Evolutionary conservation across 2,329 filamentous ascomycete genomes (phyloP).

Genomic region (Claviceps arundinis): DNA sequence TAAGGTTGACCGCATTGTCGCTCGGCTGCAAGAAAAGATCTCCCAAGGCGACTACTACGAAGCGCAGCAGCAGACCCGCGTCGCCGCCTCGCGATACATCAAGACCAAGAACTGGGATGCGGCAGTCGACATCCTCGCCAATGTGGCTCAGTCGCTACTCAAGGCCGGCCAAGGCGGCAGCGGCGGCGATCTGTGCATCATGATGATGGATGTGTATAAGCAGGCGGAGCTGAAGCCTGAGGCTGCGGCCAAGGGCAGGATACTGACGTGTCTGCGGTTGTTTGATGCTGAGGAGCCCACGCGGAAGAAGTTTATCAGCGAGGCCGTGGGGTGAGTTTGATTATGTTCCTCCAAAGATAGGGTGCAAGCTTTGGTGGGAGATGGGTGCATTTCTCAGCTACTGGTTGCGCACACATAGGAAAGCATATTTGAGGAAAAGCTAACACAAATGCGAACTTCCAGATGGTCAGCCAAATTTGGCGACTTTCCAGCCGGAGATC

Average conservation of each 20-base stretch:
- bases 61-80: slow-evolving; percentile 94
- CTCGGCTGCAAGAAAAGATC: slow-evolving; percentile 71
- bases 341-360: background rate
- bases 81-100: slow-evolving; percentile 86
- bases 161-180: slow-evolving; percentile 89
- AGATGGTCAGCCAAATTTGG: slow-evolving; percentile 76
- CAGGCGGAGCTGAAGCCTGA: slow-evolving; percentile 73
- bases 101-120: slow-evolving; percentile 75
- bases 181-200: slow-evolving; percentile 76
- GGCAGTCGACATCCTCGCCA: slow-evolving; percentile 75
- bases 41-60: slow-evolving; percentile 90
- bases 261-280: slow-evolving; percentile 66
- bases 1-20: slow-evolving; percentile 37
- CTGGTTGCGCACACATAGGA: background rate
- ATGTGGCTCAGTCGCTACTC: slow-evolving; percentile 72
- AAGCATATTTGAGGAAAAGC: background rate
- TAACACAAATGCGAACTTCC: slow-evolving; percentile 6
- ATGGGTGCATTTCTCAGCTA: too few species aligned
- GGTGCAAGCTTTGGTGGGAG: too few species aligned
- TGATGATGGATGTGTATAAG: slow-evolving; percentile 82
- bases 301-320: slow-evolving; percentile 80
- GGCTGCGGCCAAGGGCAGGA: slow-evolving; percentile 55
- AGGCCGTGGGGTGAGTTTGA: slow-evolving; percentile 57
- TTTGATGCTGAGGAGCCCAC: slow-evolving; percentile 79
- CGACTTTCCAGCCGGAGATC: slow-evolving; percentile 80